phyloP scores from a whole-genome alignment of 306 rosid genomes.

The Arachis stenosperma region DNA sequence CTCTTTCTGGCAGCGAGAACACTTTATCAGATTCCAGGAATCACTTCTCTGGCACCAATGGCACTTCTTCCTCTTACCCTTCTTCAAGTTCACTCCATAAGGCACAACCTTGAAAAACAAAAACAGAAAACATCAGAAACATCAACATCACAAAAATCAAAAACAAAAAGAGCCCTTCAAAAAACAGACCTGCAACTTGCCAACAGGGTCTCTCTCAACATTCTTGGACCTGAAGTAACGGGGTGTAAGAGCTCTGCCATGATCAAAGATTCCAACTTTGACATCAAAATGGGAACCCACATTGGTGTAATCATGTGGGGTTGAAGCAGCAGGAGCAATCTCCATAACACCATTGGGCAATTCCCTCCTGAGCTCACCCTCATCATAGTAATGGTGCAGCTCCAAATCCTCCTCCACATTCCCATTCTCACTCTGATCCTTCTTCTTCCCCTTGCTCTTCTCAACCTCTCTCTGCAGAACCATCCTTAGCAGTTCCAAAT shows the following conservation, averaged over 20 bases:
- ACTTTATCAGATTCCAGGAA: constrained; percentile 63
- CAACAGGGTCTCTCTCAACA: constrained; percentile 64
- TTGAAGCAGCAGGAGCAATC: constrained; percentile 67
- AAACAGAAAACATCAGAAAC: neutral
- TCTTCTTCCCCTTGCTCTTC: constrained; percentile 48
- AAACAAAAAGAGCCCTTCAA: neutral
- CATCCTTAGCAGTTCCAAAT: constrained; percentile 87
- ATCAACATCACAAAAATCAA: neutral
- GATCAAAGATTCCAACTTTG: constrained; percentile 49
- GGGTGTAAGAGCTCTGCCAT: constrained; percentile 36
- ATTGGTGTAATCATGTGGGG: constrained; percentile 51
- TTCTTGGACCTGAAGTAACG: constrained; percentile 92
- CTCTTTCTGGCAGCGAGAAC: constrained; percentile 78
- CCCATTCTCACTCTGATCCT: constrained; percentile 24
- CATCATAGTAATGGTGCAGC: constrained; percentile 41
- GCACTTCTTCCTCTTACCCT: constrained; percentile 74
- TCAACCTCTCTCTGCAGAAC: constrained; percentile 82
- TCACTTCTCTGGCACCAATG: constrained; percentile 84
- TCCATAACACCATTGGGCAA: constrained; percentile 93
- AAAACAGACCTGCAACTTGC: constrained; percentile 62
- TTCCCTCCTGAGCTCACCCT: constrained; percentile 65
- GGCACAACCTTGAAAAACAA: constrained; percentile 53
- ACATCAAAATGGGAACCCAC: constrained; percentile 56
- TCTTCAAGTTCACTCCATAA: constrained; percentile 51
- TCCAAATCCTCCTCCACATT: constrained; percentile 40